Conservation (phyloP, 176 grass and related monocot species). For the Microstegium vimineum region DNA sequence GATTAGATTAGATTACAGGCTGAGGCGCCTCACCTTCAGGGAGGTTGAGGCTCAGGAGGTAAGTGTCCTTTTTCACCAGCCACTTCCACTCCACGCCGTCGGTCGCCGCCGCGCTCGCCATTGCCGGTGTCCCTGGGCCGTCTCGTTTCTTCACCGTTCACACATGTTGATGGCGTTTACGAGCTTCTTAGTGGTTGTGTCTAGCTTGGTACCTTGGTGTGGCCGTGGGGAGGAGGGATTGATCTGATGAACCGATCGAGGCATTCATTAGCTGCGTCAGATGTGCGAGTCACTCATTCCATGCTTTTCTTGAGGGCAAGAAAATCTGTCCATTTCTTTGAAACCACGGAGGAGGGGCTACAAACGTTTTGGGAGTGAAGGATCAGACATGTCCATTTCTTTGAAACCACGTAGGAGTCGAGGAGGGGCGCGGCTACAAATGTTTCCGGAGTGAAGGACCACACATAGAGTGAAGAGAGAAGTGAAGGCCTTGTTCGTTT, state of each 20-base stretch:
- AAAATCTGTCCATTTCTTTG: background rate
- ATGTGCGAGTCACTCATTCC: background rate
- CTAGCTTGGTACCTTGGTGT: background rate
- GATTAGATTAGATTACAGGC: background rate
- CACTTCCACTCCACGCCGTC: slow-evolving; percentile 24
- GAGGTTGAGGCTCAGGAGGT: slow-evolving; percentile 41
- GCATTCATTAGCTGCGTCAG: background rate
- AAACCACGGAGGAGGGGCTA: background rate
- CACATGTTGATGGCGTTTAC: background rate
- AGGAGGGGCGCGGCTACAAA: no score
- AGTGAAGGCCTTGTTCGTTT: no score
- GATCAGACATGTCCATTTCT: no score
- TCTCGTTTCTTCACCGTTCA: background rate
- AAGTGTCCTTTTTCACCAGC: background rate
- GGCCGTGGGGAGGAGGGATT: background rate
- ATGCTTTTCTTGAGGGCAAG: background rate
- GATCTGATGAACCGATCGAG: background rate
- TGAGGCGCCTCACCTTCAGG: slow-evolving; percentile 23
- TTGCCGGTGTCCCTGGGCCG: background rate
- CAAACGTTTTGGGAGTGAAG: background rate
- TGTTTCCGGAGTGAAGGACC: no score
- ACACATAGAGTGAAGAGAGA: no score
- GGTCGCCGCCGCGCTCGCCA: slow-evolving; percentile 8
- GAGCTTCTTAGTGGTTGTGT: background rate
- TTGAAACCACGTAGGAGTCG: no score